Evolutionary conservation across 2,329 filamentous ascomycete genomes (phyloP), one percentile per base, ranked within the genome.

Genomic region (Botrytis fabae): DNA sequence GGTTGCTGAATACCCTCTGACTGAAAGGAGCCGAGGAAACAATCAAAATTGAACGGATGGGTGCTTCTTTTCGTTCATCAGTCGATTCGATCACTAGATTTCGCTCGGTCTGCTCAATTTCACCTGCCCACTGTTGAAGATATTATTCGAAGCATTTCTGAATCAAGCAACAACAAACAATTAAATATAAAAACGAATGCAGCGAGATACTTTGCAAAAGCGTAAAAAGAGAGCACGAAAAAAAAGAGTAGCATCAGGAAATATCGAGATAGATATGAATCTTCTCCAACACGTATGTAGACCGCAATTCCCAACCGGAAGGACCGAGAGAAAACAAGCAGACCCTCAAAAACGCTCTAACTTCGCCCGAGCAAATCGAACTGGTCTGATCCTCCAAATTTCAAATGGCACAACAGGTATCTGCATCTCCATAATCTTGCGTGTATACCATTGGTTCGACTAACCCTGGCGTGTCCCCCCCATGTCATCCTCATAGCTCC

Each of bases 21-120:
- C 32, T 66, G 25, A 40, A 66, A 28, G 65, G 32, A 42, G 65
- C n/a, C 25, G 40, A 38, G 51, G 51, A 69, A 42, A 42, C 14
- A 7, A 57, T 57, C 35, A 57, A 38, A 32, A 69, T 57, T 35
- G n/a, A 12, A 28, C 51, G n/a, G n/a, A 32, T 65, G 32, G 65
- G 42, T 28, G 20, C 48, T 40, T 42, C 48, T 32, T 69, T 40
- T 42, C 44, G 63, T 69, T 38, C 35, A 69, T 42, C 51, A 42
- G 48, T 69, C 65, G 48, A 69, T 32, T 69, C 65, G 48, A 69
- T 25, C 65, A 69, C 48, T 69, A 32, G 65, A 69, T 32, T 32
- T 69, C 25, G 25, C 32, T 38, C 32, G 40, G 46, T 51, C 35
- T 66, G 46, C n/a, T 25, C 48, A 42, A 42, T 42, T 57, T 68